Conservation (phyloP, 331 rosid species). For the Rosa hybrid region DNA sequence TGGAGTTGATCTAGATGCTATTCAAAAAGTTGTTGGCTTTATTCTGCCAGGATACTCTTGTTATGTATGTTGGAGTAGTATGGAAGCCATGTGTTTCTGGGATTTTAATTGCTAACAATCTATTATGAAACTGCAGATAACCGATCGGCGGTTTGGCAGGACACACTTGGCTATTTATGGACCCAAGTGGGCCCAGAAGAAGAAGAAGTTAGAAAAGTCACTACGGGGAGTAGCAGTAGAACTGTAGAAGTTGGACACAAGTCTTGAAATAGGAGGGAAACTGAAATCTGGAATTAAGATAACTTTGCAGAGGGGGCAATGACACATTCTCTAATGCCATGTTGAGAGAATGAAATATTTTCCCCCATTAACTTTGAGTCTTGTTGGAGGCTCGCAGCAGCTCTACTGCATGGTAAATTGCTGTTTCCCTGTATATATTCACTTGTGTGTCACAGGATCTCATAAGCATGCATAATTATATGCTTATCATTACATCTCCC, state of each 20-base stretch:
- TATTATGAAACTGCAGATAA: constrained; percentile 55
- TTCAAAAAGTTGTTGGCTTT: constrained; percentile 2
- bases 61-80: background rate
- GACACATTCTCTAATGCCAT: constrained; percentile 21
- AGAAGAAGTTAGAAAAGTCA: constrained; percentile 44
- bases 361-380: constrained; percentile 19
- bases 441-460: background rate
- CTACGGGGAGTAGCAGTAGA: constrained; percentile 29
- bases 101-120: constrained; percentile 19
- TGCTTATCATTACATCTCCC: background rate
- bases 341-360: background rate
- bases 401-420: constrained; percentile 15
- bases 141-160: constrained; percentile 84
- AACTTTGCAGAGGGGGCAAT: constrained; percentile 8
- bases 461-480: background rate
- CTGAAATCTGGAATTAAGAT: constrained; percentile 19
- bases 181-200: constrained; percentile 92
- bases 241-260: constrained; percentile 24
- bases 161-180: constrained; percentile 88
- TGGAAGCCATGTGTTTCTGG: background rate
- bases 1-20: constrained; percentile 11
- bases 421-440: background rate
- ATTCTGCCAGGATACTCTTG: background rate
- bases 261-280: constrained; percentile 23
- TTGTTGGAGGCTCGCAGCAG: constrained; percentile 7